phyloP scores from a whole-genome alignment of 2,329 filamentous ascomycete genomes.

The Claviceps citrina region DNA sequence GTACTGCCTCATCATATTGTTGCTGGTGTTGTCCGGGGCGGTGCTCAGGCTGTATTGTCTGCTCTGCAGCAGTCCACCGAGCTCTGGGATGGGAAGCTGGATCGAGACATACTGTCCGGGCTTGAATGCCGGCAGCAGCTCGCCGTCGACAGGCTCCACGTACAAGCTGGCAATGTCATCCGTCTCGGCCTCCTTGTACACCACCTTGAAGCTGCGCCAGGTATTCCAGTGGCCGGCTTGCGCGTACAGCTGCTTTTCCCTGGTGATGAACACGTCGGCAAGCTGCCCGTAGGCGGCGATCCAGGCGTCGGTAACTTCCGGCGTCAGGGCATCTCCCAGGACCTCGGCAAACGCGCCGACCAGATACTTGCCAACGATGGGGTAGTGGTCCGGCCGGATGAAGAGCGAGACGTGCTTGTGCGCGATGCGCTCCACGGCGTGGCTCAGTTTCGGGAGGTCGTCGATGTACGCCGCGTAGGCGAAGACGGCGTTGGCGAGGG shows the following conservation, averaged over 20 bases:
- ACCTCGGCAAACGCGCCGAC: slow-evolving; percentile 52
- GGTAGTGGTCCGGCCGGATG: slow-evolving; percentile 53
- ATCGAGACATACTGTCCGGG: slow-evolving; percentile 64
- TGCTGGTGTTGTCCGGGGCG: slow-evolving; percentile 23
- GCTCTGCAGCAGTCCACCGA: slow-evolving; percentile 47
- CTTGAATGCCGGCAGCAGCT: slow-evolving; percentile 40
- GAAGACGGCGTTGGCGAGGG: slow-evolving; percentile 52
- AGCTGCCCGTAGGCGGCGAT: slow-evolving; percentile 54
- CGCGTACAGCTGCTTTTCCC: slow-evolving; percentile 48
- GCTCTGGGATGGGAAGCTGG: slow-evolving; percentile 42
- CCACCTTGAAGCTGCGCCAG: slow-evolving; percentile 40
- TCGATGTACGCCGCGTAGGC: slow-evolving; percentile 62
- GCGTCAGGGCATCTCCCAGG: slow-evolving; percentile 51
- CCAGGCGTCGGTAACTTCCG: slow-evolving; percentile 56
- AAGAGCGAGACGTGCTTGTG: slow-evolving; percentile 63
- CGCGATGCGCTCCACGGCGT: slow-evolving; percentile 51
- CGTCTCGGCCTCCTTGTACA: slow-evolving; percentile 45
- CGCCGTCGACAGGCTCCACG: slow-evolving; percentile 44
- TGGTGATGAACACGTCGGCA: slow-evolving; percentile 52
- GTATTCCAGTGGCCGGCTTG: slow-evolving; percentile 26
- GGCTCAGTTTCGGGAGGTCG: slow-evolving; percentile 43
- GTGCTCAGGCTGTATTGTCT: slow-evolving; percentile 64
- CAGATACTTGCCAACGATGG: slow-evolving; percentile 52
- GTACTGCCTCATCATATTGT: slow-evolving; percentile 41
- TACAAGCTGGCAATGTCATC: slow-evolving; percentile 52